Evolutionary conservation across 495 filamentous ascomycete genomes (phyloP), one percentile per base, ranked within the genome.

Genomic region (Aspergillus hancockii): DNA sequence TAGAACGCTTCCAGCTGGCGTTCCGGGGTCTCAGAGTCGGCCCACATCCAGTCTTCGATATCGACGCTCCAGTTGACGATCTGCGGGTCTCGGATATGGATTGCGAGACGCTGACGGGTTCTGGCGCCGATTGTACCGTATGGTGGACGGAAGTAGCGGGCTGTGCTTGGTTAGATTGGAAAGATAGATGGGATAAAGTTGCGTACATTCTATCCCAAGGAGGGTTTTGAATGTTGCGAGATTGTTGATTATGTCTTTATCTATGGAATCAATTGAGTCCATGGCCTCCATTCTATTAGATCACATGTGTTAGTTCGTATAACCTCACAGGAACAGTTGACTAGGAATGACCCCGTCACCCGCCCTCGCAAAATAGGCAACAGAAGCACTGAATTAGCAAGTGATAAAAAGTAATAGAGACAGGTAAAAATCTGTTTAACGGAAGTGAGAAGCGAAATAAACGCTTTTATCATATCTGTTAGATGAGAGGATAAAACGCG

Each of bases 31-130:
- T 70, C 54, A 0, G 74, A 79, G 62, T 82, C 70, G 0, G 85
- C 88, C 86, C 87, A 92, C 4, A 89, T 64, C 88, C 89, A 92
- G 70, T 92, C 89, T 71, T 91, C 87, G 16, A 90, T 84, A 61
- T 93, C 89, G 23, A 92, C 84, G 61, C 80, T 85, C 89, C 89
- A 92, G 60, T 83, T 83, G 32, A 91, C 83, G 31, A 92, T 84
- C 56, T 81, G 79, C 0, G 83, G 75, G 49, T 81, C 68, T 16
- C 69, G 64, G n/a, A 84, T 73, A 10, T 75, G 66, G 0, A 79
- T 72, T 0, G 84, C 82, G 3, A 92, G 73, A 6, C 85, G 78
- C 60, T 90, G 81, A 0, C 89, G 81, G 72, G 88, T 85, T 34
- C 88, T 81, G 5, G 88, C 88, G 7, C 88, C 89, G 54, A 90